Evolutionary conservation across 2,329 filamentous ascomycete species (phyloP).

Genomic region (Arthrinium puccinioides): DNA sequence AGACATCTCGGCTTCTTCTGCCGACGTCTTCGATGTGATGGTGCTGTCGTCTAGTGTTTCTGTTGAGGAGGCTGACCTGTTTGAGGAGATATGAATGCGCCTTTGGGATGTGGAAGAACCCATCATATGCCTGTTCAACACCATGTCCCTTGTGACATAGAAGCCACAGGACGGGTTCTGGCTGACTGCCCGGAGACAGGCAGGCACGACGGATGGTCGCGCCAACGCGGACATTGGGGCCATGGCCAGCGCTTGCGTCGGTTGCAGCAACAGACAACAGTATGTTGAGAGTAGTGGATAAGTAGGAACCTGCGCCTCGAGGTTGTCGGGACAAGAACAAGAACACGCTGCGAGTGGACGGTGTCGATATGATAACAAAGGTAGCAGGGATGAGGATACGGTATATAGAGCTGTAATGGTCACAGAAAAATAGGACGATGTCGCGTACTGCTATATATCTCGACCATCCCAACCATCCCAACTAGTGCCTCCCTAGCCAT

Average conservation of each 20-base stretch:
- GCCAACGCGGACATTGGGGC: slow-evolving; percentile 2
- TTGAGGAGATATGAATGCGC: slow-evolving; percentile 5
- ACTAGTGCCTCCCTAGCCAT: not conserved
- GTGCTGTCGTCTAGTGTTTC: slow-evolving; percentile 13
- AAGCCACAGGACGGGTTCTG: slow-evolving; percentile 4
- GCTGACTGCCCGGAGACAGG: slow-evolving; percentile 1
- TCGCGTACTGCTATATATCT: not conserved
- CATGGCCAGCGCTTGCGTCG: slow-evolving; percentile 1
- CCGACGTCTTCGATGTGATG: not conserved
- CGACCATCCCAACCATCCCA: slow-evolving; percentile 1
- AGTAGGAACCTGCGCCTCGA: not conserved
- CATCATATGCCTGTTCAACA: not conserved
- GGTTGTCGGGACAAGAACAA: not conserved
- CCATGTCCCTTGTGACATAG: not conserved
- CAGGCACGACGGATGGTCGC: slow-evolving; percentile 3
- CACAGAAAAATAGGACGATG: not conserved
- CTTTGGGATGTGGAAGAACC: not conserved
- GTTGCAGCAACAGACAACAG: not conserved
- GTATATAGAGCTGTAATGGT: too few relatives aligned
- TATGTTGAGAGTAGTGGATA: not conserved
- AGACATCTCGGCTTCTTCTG: slow-evolving; percentile 7
- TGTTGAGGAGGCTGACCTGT: slow-evolving; percentile 1
- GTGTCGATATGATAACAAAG: not conserved
- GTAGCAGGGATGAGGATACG: not conserved
- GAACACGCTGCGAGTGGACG: not conserved